Percentiles rank a stretch among this genome's conserved stretches.
Conservation (phyloP, 2,329 filamentous ascomycete genomes). For the Elsinoe perseae region DNA sequence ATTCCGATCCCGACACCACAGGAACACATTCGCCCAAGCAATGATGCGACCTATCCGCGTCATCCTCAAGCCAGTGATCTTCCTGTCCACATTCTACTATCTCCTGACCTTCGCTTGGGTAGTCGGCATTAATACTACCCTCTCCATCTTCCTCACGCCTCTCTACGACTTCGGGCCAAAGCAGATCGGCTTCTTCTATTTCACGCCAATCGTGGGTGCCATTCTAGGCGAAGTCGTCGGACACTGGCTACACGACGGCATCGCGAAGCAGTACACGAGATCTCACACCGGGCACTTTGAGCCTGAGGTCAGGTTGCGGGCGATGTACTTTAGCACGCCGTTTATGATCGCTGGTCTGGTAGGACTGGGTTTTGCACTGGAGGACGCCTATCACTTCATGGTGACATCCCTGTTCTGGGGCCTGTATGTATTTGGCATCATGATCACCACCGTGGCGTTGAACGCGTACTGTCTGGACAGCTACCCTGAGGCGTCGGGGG, state of each 20-base stretch:
- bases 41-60: constrained; percentile 32
- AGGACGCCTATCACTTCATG: constrained; percentile 46
- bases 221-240: constrained; percentile 48
- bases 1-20: constrained; percentile 23
- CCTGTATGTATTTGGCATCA: constrained; percentile 49
- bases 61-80: constrained; percentile 34
- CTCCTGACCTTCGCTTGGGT: constrained; percentile 29
- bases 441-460: constrained; percentile 47
- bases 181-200: constrained; percentile 51
- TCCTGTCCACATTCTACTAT: constrained; percentile 30
- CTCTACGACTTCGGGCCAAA: constrained; percentile 35
- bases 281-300: constrained; percentile 47
- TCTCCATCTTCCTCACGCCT: constrained; percentile 28
- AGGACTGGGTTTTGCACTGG: constrained; percentile 46
- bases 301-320: constrained; percentile 48
- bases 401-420: constrained; percentile 44
- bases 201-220: constrained; percentile 49
- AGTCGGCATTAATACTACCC: constrained; percentile 24
- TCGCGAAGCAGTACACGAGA: constrained; percentile 15
- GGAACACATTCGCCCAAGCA: constrained; percentile 31
- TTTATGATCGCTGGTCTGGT: constrained; percentile 46
- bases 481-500: constrained; percentile 50
- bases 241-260: constrained; percentile 49
- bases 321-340: constrained; percentile 41
- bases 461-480: constrained; percentile 48